Conservation (phyloP, 2,329 filamentous ascomycete genomes). For the Trichocomaceae sp. region DNA sequence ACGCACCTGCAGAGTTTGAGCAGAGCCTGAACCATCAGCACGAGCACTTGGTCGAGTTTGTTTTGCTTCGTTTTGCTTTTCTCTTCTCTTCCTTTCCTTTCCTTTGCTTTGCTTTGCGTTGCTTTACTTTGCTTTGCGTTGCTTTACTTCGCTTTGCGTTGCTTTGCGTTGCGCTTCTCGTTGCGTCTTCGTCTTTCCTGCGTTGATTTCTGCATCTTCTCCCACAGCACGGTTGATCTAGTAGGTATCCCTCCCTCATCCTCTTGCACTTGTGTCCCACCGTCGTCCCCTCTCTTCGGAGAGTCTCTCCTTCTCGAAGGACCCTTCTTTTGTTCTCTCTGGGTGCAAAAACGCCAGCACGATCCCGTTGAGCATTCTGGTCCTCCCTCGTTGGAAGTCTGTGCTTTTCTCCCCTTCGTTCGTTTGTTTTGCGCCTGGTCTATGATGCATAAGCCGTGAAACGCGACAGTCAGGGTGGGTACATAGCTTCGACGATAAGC, state of each 20-base stretch:
- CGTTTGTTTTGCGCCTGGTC: not conserved
- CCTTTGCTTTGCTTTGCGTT: not conserved
- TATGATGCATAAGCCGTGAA: slow-evolving; percentile 9
- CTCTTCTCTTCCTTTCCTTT: not conserved
- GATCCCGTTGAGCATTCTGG: not conserved
- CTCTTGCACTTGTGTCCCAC: too few relatives aligned
- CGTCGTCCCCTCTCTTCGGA: not conserved
- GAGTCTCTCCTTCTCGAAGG: not conserved
- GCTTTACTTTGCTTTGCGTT: not conserved
- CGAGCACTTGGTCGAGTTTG: not conserved
- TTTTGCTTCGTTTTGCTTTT: not conserved
- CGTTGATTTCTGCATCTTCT: not conserved
- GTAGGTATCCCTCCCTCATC: slow-evolving; percentile 5
- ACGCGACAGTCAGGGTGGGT: slow-evolving; percentile 5
- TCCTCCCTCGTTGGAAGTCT: not conserved
- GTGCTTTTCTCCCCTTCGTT: not conserved
- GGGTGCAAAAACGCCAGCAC: not conserved
- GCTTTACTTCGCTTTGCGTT: not conserved
- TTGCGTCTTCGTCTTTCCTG: not conserved
- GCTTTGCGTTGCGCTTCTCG: not conserved
- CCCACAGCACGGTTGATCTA: not conserved
- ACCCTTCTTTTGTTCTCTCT: not conserved
- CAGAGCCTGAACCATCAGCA: slow-evolving; percentile 5
- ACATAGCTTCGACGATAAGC: slow-evolving; percentile 12
- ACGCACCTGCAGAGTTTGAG: not conserved